phyloP scores from a whole-genome alignment of 176 grass and related monocot genomes.

The Tuctoria greenei region DNA sequence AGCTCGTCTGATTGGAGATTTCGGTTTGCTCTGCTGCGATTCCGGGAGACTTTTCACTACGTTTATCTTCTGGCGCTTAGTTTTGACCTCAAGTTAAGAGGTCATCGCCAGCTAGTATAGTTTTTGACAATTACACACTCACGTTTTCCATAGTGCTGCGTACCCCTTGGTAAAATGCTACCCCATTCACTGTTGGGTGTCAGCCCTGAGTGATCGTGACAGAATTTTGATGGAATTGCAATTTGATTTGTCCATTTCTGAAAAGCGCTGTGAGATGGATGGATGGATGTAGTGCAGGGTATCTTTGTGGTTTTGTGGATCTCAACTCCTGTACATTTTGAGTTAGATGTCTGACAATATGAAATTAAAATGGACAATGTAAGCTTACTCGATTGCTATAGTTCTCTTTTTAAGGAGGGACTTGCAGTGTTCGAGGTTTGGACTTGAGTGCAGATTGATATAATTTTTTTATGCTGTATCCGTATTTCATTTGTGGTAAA shows the following conservation, averaged over 20 bases:
- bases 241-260: neutral
- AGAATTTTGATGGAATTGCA: neutral
- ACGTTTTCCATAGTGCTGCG: neutral
- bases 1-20: neutral
- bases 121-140: neutral
- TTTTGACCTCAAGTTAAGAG: neutral
- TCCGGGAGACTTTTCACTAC: neutral
- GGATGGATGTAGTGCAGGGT: neutral
- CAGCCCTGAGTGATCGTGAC: neutral
- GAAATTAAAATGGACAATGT: neutral
- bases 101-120: neutral
- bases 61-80: neutral
- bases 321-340: conserved; percentile 9
- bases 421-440: conserved; percentile 26
- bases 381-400: conserved; percentile 9
- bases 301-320: conserved; percentile 17
- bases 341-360: neutral
- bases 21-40: neutral
- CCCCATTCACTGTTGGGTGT: neutral
- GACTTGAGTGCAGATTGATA: conserved; percentile 3
- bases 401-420: conserved; percentile 1
- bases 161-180: neutral
- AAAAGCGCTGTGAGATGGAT: neutral
- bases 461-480: neutral
- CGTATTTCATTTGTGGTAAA: conserved; percentile 2